These are phyloP conservation scores for Russula abietina DNA, from an alignment of 768 basidiomycete genomes.

Conservation along the genomic window DNA sequence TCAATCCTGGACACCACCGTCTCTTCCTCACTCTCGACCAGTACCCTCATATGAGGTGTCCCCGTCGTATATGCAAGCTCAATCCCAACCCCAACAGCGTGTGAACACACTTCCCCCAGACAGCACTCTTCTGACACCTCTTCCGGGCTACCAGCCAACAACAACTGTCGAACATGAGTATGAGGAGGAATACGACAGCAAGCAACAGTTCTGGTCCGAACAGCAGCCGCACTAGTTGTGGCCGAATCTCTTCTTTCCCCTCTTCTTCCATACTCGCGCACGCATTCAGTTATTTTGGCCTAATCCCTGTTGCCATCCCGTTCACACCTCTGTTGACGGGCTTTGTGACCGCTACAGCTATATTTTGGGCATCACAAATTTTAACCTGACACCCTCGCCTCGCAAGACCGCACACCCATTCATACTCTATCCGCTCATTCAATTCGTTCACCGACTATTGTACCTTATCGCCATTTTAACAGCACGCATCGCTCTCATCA, in stretches of 20 bases:
- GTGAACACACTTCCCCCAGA: conserved; percentile 44
- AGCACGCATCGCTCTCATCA: conserved; percentile 15
- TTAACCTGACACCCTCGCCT: not conserved
- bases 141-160: conserved; percentile 49
- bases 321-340: not conserved
- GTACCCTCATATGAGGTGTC: conserved; percentile 13
- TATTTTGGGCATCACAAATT: conserved; percentile 2
- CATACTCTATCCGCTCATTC: conserved; percentile 18
- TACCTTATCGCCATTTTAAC: conserved; percentile 22
- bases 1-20: conserved; percentile 18
- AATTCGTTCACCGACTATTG: conserved; percentile 10
- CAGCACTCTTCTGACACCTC: conserved; percentile 67
- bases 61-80: conserved; percentile 12
- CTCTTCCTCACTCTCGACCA: conserved; percentile 2
- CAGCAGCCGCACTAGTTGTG: conserved; percentile 19
- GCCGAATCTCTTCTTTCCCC: not conserved
- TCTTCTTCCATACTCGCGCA: not conserved
- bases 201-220: conserved; percentile 21
- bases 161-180: conserved; percentile 26
- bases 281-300: not conserved
- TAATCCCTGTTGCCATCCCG: not conserved
- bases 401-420: conserved; percentile 5
- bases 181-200: conserved; percentile 23
- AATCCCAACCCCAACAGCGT: conserved; percentile 20
- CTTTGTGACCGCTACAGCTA: not conserved